These are phyloP conservation scores for Rhodotorula babjevae DNA, from an alignment of 768 basidiomycete genomes.

Conservation along the genomic window DNA sequence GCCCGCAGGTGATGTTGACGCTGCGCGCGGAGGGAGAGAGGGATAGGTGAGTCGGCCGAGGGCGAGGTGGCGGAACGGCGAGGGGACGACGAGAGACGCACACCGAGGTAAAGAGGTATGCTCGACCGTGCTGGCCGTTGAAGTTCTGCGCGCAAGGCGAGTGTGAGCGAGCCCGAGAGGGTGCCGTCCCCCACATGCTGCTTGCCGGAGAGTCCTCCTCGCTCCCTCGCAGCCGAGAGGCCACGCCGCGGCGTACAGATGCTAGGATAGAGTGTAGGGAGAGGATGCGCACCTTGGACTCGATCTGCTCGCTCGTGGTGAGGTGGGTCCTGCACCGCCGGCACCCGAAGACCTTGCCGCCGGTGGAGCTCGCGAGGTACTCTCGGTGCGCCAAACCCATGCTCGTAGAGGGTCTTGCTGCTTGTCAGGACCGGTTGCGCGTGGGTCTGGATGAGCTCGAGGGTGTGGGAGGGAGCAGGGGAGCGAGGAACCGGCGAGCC, in stretches of 20 bases:
- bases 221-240: too few relatives aligned
- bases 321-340: constrained; percentile 81
- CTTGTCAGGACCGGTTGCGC: not conserved
- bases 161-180: not conserved
- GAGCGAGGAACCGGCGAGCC: too few relatives aligned
- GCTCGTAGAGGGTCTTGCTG: not conserved
- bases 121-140: constrained; percentile 92
- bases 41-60: not conserved
- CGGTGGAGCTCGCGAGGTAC: constrained; percentile 62
- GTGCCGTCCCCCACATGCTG: not conserved
- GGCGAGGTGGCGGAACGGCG: not conserved
- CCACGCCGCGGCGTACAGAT: not conserved
- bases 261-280: not conserved
- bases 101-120: constrained; percentile 91
- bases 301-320: constrained; percentile 84
- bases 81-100: constrained; percentile 52
- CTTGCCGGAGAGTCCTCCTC: not conserved
- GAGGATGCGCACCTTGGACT: constrained; percentile 64
- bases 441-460: not conserved
- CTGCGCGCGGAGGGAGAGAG: constrained; percentile 50
- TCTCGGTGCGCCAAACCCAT: constrained; percentile 90
- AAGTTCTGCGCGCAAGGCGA: constrained; percentile 62
- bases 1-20: constrained; percentile 85
- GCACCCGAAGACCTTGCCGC: constrained; percentile 68
- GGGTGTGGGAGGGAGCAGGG: not conserved